Base-by-base conservation (phyloP, 345 rosid genomes). In the Aquilaria malaccensis region DNA sequence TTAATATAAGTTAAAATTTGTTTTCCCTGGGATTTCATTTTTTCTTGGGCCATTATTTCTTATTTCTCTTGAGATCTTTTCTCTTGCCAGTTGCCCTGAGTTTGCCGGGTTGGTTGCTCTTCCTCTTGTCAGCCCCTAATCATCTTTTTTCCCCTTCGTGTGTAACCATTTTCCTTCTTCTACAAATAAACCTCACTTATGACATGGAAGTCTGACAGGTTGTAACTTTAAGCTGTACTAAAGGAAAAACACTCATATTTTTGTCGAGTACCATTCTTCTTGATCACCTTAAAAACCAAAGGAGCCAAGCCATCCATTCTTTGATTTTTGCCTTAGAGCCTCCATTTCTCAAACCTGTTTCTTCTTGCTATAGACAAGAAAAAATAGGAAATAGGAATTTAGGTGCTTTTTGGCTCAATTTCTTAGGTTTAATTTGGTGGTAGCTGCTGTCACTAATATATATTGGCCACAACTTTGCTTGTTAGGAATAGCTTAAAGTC, bases 291-390 rank as follows among this genome's bases (percentile, higher is more conserved):
- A 75, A 55, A 80, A 30, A 86, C 75, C 81, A 86, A 54, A 14
- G 97, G 97, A 41, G 89, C 68, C 3, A 94, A 70, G 14, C 99
- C 99, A 22, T 93, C 97, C 98, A 90, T 89, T 3, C 22, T 22
- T 22, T 22, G 22, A 22, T 22, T 22, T n/a, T 15, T 41, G 62
- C 7, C 43, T 37, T 9, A 4, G 7, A 37, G 43, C 43, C 7
- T 37, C 43, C 7, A 4, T 9, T 37, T 37, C 43, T 37, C 43
- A 4, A 37, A 5, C 54, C 10, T 6, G 10, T 50, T 4, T 50
- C 22, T 37, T 3, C 43, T 7, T 37, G 43, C 43, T 37, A 22
- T 57, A 74, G 48, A n/a, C 37, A 47, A 58, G 43, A 9, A 9
- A 3, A 37, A 37, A 37, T 37, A 9, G 43, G 43, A 37, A 61